Evolutionary conservation across 192 early-diverging fungal genomes (phyloP), one percentile per base, ranked within the genome.

Genomic region (Rhizoclosmatium globosum): DNA sequence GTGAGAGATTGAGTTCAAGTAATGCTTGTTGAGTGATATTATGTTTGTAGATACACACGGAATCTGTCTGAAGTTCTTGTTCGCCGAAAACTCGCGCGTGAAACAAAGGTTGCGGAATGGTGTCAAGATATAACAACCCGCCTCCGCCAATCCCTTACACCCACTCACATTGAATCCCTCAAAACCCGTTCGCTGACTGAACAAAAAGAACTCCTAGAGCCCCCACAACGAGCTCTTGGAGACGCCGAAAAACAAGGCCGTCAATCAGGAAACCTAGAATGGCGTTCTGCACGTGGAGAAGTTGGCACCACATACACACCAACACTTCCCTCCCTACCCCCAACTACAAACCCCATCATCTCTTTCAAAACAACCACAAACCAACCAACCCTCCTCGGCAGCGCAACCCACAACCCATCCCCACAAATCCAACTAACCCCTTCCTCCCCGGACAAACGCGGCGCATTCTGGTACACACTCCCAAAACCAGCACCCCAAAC

Each of bases 221-320:
- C 47, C 3, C 23, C 68, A 7, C 2, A 11, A 6, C 61, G 65
- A 53, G 2, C 53, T 17, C 9, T 39, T 11, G 9, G 45, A 38
- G 17, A 7, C 6, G 44, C 68, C 2, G 82, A 84, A 15, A n/a
- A 76, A 41, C 38, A 38, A 38, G 78, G 78, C 19, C 71, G 84
- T 7, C 47, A 79, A 42, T 83, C 81, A 1, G 84, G 84, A 23
- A 48, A 53, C 21, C 39, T 81, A 19, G 65, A 81, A 47, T 85
- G 84, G 84, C 58, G 79, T 4, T 47, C 47, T 38, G 76, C 79
- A 6, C 19, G 84, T 9, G 84, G 84, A 42, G 84, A 85, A 68
- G 44, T 74, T 31, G 21, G 23, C 74, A 17, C n/a, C 19, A 38
- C 47, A 19, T n/a, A 13, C 56, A 13, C 21, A n/a, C 56, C 21